A percentile compares a stretch with the other conserved stretches of the same genome.
Evolutionary conservation across 495 filamentous ascomycete genomes (phyloP).

Genomic region (Xylaria bambusicola): DNA sequence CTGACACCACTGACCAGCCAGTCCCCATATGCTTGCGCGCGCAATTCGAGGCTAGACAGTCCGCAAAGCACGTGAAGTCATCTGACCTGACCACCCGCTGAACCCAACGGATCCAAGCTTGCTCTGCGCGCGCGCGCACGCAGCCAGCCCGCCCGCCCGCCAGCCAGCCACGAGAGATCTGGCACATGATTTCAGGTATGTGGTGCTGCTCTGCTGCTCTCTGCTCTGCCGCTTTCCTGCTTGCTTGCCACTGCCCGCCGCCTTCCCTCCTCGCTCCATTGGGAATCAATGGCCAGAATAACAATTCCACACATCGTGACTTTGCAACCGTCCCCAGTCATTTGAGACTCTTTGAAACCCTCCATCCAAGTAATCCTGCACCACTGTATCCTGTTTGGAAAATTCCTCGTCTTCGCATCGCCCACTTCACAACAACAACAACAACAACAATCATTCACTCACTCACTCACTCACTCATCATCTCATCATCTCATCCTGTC

Average conservation of each 20-base stretch:
- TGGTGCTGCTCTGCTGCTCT: conserved; percentile 18
- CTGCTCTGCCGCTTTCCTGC: not conserved
- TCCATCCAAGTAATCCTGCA: not conserved
- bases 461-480: not conserved
- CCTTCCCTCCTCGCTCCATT: no score
- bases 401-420: not conserved
- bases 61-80: conserved; percentile 40
- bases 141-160: no score
- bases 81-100: conserved; percentile 30
- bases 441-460: no score
- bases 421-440: not conserved
- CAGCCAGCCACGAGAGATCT: no score
- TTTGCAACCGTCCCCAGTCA: conserved; percentile 1
- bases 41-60: conserved; percentile 35
- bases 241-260: no score
- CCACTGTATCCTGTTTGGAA: not conserved
- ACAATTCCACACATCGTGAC: conserved; percentile 16
- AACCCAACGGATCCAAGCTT: conserved; percentile 33
- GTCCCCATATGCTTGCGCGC: conserved; percentile 22
- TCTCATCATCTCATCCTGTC: no score
- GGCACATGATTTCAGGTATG: conserved; percentile 38
- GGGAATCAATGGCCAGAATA: no score
- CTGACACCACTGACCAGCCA: no score
- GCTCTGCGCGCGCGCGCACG: conserved; percentile 25
- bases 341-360: not conserved